phyloP scores from a whole-genome alignment of 495 filamentous ascomycete species.

The Neurospora pannonica region DNA sequence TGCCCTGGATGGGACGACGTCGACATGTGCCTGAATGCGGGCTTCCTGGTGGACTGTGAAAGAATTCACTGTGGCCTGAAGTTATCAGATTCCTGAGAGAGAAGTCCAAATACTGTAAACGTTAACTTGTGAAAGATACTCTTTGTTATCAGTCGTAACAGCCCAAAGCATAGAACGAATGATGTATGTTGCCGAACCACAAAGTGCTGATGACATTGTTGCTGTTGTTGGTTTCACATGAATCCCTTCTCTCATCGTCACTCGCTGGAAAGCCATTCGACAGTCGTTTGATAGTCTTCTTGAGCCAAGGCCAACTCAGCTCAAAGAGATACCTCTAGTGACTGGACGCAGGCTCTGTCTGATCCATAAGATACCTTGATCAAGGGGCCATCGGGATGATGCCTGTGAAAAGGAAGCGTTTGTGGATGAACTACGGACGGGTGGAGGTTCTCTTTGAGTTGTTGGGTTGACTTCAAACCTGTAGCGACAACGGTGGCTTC shows the following conservation, averaged over 20 bases:
- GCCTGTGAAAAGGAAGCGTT: not conserved
- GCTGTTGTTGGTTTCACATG: not conserved
- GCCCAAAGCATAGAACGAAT: not conserved
- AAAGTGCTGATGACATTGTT: not conserved
- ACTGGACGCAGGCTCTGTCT: not conserved
- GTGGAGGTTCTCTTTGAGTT: not conserved
- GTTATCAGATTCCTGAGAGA: not conserved
- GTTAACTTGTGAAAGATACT: not conserved
- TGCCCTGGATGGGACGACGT: not conserved
- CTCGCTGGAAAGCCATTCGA: not conserved
- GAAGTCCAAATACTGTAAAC: not conserved
- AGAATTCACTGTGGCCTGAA: not conserved
- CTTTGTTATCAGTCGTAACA: not conserved
- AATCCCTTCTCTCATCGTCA: not conserved
- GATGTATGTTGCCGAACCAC: not conserved
- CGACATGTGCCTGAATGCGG: not conserved
- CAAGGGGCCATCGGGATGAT: not conserved
- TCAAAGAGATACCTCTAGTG: not conserved
- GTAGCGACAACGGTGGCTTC: not conserved
- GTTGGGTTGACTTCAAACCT: not conserved
- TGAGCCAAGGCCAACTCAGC: not conserved
- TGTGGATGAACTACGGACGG: not conserved
- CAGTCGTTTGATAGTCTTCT: not conserved
- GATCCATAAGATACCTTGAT: not conserved
- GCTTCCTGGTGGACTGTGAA: not conserved